These are phyloP conservation scores for Pichia rugopelliculosa DNA, from an alignment of 805 yeast species.

Conservation along the genomic window DNA sequence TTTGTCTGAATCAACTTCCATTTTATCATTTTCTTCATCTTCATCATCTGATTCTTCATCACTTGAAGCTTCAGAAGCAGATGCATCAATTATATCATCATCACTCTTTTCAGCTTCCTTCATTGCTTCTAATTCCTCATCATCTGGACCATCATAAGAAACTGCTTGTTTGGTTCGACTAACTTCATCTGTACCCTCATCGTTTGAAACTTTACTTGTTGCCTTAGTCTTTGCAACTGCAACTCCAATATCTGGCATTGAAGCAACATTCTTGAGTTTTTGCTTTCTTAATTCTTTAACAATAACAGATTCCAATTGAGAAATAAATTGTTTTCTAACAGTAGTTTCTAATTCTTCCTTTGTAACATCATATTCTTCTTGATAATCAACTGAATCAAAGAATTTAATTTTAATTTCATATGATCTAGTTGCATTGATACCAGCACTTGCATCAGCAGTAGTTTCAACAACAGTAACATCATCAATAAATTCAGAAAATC, in stretches of 20 bases:
- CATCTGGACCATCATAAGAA: conserved; percentile 92
- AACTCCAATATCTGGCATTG: conserved; percentile 58
- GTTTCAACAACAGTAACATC: conserved; percentile 82
- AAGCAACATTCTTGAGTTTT: conserved; percentile 50
- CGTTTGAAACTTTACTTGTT: conserved; percentile 28
- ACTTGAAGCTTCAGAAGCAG: conserved; percentile 25
- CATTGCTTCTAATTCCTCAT: conserved; percentile 88
- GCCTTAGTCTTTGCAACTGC: conserved; percentile 57
- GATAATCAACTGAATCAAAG: conserved; percentile 70
- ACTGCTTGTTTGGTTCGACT: conserved; percentile 75
- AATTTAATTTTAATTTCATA: conserved; percentile 71
- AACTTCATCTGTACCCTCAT: conserved; percentile 35
- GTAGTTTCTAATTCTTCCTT: conserved; percentile 70
- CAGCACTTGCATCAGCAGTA: conserved; percentile 48
- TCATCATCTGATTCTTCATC: conserved; percentile 39
- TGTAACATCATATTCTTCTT: conserved; percentile 80
- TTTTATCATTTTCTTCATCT: conserved; percentile 26
- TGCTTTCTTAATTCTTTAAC: conserved; percentile 68
- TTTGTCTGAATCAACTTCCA: conserved; percentile 13
- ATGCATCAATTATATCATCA: conserved; percentile 50
- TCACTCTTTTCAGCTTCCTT: conserved; percentile 72
- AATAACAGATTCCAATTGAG: conserved; percentile 63
- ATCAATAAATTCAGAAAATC: conserved; percentile 83
- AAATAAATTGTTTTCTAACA: conserved; percentile 58
- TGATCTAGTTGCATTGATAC: conserved; percentile 45